Evolutionary conservation across 176 grass and related monocot species (phyloP), one percentile per base, ranked within the genome.

Genomic region (Oryza glaberrima): DNA sequence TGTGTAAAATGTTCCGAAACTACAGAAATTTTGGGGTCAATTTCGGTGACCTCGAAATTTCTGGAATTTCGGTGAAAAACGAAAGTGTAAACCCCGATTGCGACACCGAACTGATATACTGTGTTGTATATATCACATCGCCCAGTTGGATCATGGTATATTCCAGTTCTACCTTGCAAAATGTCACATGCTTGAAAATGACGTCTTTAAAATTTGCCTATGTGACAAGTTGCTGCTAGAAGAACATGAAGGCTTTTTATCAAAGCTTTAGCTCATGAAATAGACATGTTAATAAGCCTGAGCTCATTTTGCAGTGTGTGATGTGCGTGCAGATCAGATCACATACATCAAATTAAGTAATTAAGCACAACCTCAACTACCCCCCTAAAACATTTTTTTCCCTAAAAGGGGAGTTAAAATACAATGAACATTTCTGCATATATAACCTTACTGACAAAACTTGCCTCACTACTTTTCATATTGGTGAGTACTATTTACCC

Each of bases 371-470:
- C 1, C 65, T 61, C 6, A 67, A 38, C 36, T 36, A 15, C 13
- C n/a, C 72, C 79, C 67, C 70, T 66, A 66, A 83, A 83, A 66
- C 58, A 75, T 61, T 61, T 61, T 61, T 22, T 61, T 10, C 2
- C 2, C 0, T 20, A 0, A 28, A 75, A 7, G 41, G 43, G 19
- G 46, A 11, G 52, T 58, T 32, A 36, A 4, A 6, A 15, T 81
- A 3, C 3, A 52, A 12, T 63, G 11, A 46, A 23, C 16, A 22
- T 65, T 82, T 70, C 35, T 46, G 0, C 14, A 46, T 67, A 36
- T 49, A 12, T 14, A 65, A 66, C 2, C 35, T 74, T 26, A 54
- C 28, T 36, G 28, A 36, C 66, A 35, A 61, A 61, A 61, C 19
- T 61, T 2, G 52, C 17, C 4, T 56, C 12, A 4, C 16, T 20